A percentile compares a stretch with the other conserved stretches of the same genome.
These are phyloP conservation scores for Tolypocladium tundrense DNA, from an alignment of 2,329 filamentous ascomycete species.

Conservation along the genomic window DNA sequence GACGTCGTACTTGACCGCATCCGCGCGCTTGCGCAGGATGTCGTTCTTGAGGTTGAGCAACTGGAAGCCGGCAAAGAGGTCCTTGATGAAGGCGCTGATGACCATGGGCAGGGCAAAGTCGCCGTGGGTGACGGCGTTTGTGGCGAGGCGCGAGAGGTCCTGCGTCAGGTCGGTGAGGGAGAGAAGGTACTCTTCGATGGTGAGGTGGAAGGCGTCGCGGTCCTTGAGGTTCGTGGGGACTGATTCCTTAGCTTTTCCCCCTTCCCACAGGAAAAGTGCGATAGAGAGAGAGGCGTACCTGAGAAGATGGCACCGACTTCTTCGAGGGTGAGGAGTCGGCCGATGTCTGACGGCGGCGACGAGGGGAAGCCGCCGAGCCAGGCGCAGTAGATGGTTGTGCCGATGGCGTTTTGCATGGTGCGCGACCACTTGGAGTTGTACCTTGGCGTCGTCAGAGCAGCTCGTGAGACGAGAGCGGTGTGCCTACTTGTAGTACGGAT, in stretches of 20 bases:
- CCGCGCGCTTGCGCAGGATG: constrained; percentile 72
- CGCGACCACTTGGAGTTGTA: constrained; percentile 82
- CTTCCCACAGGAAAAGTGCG: neutral
- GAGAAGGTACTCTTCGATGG: constrained; percentile 93
- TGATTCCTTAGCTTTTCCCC: constrained; percentile 18
- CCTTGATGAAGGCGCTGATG: constrained; percentile 89
- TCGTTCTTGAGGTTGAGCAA: constrained; percentile 97
- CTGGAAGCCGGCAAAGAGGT: constrained; percentile 92
- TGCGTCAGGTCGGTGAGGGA: constrained; percentile 80
- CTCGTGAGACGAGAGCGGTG: neutral
- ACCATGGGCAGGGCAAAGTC: constrained; percentile 78
- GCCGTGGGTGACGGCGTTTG: constrained; percentile 82
- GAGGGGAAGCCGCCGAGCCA: constrained; percentile 68
- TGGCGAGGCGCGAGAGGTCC: constrained; percentile 80
- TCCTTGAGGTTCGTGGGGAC: constrained; percentile 90
- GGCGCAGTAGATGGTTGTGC: constrained; percentile 45
- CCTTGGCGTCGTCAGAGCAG: constrained; percentile 22
- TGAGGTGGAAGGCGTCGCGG: constrained; percentile 83
- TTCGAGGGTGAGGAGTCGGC: constrained; percentile 73
- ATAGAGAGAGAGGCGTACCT: constrained; percentile 25
- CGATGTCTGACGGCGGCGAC: constrained; percentile 42
- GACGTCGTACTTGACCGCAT: constrained; percentile 93
- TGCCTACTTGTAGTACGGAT: constrained; percentile 87
- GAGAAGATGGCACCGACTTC: constrained; percentile 71
- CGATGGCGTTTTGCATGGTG: constrained; percentile 69